Base-by-base conservation (phyloP, 352 stramenopile genomes). In the Phytophthora megakarya region DNA sequence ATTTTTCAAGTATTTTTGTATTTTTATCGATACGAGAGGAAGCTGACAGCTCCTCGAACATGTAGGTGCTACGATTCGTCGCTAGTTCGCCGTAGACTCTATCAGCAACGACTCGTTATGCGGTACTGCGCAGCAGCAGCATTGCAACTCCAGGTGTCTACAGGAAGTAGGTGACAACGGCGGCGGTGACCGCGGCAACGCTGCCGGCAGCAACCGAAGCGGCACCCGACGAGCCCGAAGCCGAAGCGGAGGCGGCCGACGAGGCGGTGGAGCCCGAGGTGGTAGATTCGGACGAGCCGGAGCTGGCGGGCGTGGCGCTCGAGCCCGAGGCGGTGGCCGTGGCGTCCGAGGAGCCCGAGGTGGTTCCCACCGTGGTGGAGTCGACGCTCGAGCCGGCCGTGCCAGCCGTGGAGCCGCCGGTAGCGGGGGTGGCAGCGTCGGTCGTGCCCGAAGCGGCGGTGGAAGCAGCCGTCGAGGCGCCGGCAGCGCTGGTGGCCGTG, bases 101-200 rank as follows among this genome's bases (percentile, higher is more conserved):
- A 68, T 61, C 21, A 59, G 51, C 50, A n/a, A 35, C 19, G 22
- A 15, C 56, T 61, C 50, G 64, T 67, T 39, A 39, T 5, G 43
- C 18, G 26, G 23, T 30, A 51, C 23, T 58, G 43, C 32, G 51
- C 42, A n/a, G 25, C 22, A 40, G 13, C 60, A 60, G 33, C 38
- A 11, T 39, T 52, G 16, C 16, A 44, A 43, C 45, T 61, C 60
- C 52, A 22, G 30, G 23, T 13, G 33, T 49, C 43, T 75, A 75
- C 51, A 76, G 52, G 62, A 72, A 76, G 51, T 73, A 76, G 21
- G 63, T 73, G 42, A 68, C 68, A 30, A 76, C 58, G 7, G 48
- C 58, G 38, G 68, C 64, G 3, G 64, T 76, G 26, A 70, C 33
- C 26, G 68, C 68, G 33, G 68, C 63, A 23, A 73, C 61, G 32